A percentile compares a stretch with the other conserved stretches of the same genome.
Conservation (phyloP, 2,329 filamentous ascomycete species). For the Clonostachys chloroleuca region DNA sequence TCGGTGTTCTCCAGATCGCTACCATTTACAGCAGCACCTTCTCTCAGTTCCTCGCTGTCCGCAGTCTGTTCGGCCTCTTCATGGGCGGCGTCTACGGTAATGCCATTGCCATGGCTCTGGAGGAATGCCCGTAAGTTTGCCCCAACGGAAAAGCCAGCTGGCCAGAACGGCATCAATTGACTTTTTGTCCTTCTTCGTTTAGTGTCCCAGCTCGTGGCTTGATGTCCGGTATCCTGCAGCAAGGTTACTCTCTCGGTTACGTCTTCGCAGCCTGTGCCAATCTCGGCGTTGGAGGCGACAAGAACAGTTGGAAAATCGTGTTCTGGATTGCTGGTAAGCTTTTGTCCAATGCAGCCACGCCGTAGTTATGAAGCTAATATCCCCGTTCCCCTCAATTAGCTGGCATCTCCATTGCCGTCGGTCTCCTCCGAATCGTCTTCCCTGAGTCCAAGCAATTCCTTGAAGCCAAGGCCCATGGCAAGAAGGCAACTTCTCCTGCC, state of each 20-base stretch:
- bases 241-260: constrained; percentile 78
- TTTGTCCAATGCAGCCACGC: constrained; percentile 5
- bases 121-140: constrained; percentile 59
- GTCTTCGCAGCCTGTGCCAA: constrained; percentile 73
- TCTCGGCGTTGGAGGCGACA: constrained; percentile 62
- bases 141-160: not conserved
- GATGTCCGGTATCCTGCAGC: constrained; percentile 78
- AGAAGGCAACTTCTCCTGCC: constrained; percentile 33
- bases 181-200: constrained; percentile 4
- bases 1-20: constrained; percentile 64
- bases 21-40: constrained; percentile 76
- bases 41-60: constrained; percentile 68
- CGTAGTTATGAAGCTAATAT: not conserved
- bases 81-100: constrained; percentile 82
- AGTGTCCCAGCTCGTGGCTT: constrained; percentile 66
- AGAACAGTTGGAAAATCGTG: constrained; percentile 68
- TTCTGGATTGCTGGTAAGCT: constrained; percentile 62
- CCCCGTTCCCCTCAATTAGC: constrained; percentile 25
- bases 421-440: constrained; percentile 62
- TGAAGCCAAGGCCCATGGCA: constrained; percentile 59
- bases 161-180: not conserved
- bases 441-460: constrained; percentile 74
- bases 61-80: constrained; percentile 70
- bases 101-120: constrained; percentile 72
- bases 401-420: constrained; percentile 63